Percentiles rank a stretch among this genome's conserved stretches.
phyloP scores from a whole-genome alignment of 495 filamentous ascomycete genomes.

The Lasiosphaeriaceae sp. region DNA sequence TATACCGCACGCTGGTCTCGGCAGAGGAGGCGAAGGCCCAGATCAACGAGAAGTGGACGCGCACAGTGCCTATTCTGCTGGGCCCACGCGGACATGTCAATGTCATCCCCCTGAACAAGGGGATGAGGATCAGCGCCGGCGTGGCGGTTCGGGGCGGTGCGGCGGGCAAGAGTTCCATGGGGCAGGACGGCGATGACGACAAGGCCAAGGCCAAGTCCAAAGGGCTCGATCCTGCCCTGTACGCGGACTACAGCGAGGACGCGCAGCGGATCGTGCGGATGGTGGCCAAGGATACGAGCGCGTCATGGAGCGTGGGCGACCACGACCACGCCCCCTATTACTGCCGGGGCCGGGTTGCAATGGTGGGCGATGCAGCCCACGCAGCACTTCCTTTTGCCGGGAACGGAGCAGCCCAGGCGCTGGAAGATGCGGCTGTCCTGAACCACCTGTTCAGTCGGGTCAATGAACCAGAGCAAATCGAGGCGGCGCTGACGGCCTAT shows the following conservation, averaged over 20 bases:
- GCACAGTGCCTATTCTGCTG: conserved; percentile 30
- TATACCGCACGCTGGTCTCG: conserved; percentile 40
- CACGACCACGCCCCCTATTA: conserved; percentile 52
- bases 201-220: neutral
- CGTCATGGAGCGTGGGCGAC: conserved; percentile 37
- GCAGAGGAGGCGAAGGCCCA: conserved; percentile 24
- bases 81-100: conserved; percentile 36
- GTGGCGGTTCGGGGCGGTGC: conserved; percentile 32
- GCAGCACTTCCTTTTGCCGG: conserved; percentile 54
- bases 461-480: conserved; percentile 7
- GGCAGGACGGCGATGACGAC: neutral
- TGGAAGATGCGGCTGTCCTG: conserved; percentile 55
- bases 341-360: conserved; percentile 41
- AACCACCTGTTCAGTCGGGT: conserved; percentile 28
- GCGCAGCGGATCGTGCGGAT: conserved; percentile 31
- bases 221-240: conserved; percentile 22
- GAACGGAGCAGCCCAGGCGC: conserved; percentile 57
- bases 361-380: conserved; percentile 59
- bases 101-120: conserved; percentile 36
- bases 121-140: conserved; percentile 36
- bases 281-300: conserved; percentile 29
- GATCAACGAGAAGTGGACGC: conserved; percentile 28
- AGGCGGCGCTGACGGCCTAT: conserved; percentile 26
- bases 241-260: conserved; percentile 29
- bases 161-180: neutral